These are phyloP conservation scores for Coemansia sp. DNA, from an alignment of 192 early-diverging fungal genomes.

Conservation along the genomic window DNA sequence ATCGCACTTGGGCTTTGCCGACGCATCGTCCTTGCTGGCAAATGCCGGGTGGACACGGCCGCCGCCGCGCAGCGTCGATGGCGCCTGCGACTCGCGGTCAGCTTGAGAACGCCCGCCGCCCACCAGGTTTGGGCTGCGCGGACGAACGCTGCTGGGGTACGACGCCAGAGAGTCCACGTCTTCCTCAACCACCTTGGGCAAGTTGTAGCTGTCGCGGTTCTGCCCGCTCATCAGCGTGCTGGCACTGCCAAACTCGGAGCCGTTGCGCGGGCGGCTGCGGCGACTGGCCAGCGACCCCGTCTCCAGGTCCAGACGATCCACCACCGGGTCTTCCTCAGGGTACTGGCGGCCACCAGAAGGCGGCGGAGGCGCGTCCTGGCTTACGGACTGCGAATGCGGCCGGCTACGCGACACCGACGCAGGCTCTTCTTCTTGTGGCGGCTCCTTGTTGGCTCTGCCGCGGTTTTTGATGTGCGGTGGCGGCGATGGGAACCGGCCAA, in stretches of 20 bases:
- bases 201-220: constrained; percentile 18
- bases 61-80: constrained; percentile 36
- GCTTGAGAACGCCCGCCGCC: constrained; percentile 20
- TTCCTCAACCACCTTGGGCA: constrained; percentile 54
- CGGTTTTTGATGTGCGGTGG: constrained; percentile 53
- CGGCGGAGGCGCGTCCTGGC: constrained; percentile 10
- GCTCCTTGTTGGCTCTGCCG: constrained; percentile 13
- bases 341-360: constrained; percentile 10
- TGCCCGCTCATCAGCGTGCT: constrained; percentile 48
- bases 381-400: constrained; percentile 42
- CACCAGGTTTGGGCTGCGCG: constrained; percentile 28
- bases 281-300: constrained; percentile 46
- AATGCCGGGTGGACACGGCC: constrained; percentile 26
- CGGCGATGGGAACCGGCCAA: constrained; percentile 53
- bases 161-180: constrained; percentile 52
- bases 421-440: background rate
- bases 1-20: constrained; percentile 19
- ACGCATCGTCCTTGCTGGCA: background rate
- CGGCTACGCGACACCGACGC: constrained; percentile 14
- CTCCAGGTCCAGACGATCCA: constrained; percentile 42
- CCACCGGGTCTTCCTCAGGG: constrained; percentile 33
- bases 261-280: constrained; percentile 25
- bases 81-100: constrained; percentile 7
- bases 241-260: constrained; percentile 48
- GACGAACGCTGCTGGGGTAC: constrained; percentile 26